Conservation (phyloP, 2,329 filamentous ascomycete genomes). For the Aspergillus ustus region DNA sequence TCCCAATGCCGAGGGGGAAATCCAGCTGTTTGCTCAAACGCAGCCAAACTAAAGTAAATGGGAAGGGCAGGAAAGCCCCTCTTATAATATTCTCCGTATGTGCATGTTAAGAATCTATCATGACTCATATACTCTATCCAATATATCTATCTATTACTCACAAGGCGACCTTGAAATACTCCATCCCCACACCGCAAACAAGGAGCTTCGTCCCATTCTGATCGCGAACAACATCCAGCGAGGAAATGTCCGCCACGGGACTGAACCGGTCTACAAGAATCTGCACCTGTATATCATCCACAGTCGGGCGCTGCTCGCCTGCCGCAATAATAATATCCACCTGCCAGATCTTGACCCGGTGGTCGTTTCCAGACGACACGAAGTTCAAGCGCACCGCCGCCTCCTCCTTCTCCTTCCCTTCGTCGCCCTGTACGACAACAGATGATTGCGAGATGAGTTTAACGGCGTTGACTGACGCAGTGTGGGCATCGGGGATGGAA, state of each 20-base stretch:
- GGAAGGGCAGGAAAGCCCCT: too few relatives aligned
- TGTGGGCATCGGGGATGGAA: conserved; percentile 49
- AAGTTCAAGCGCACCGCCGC: conserved; percentile 28
- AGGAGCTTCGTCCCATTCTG: conserved; percentile 37
- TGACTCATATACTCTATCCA: not conserved
- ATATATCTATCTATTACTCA: conserved; percentile 7
- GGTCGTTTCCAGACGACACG: conserved; percentile 51
- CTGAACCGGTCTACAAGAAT: conserved; percentile 45
- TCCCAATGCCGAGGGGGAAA: too few relatives aligned
- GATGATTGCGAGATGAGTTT: conserved; percentile 33
- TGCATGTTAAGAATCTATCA: not conserved
- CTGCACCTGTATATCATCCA: conserved; percentile 30
- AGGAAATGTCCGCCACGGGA: conserved; percentile 60
- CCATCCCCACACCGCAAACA: conserved; percentile 56
- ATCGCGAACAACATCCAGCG: conserved; percentile 47
- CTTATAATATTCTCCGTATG: too few relatives aligned
- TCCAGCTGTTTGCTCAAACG: too few relatives aligned
- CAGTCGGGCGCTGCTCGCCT: conserved; percentile 16
- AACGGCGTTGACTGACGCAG: conserved; percentile 49
- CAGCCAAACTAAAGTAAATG: too few relatives aligned
- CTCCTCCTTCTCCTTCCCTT: not conserved
- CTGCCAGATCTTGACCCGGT: conserved; percentile 51
- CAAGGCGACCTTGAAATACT: conserved; percentile 41
- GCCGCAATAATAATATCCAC: conserved; percentile 29
- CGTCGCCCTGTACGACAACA: conserved; percentile 3